Evolutionary conservation across 768 basidiomycete species (phyloP).

Genomic region (Xerocomus brunneocitrinus): DNA sequence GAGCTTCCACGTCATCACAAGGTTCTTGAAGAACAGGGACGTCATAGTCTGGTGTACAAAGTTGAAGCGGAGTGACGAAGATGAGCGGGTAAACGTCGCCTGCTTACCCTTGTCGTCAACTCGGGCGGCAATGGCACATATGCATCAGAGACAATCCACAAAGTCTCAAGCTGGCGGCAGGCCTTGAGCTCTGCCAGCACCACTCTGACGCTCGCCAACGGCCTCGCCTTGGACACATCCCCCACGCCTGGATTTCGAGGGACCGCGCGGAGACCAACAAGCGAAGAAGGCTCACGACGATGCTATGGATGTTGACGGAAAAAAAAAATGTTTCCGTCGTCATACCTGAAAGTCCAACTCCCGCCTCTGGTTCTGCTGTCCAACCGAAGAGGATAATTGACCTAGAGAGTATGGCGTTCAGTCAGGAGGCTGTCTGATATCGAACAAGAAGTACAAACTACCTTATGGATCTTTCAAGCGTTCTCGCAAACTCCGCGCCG

Average conservation of each 20-base stretch:
- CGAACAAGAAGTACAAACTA: constrained; percentile 96
- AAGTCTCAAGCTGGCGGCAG: too few relatives aligned
- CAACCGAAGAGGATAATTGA: constrained; percentile 86
- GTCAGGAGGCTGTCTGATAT: constrained; percentile 94
- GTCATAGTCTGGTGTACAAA: constrained; percentile 98
- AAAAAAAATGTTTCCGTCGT: constrained; percentile 37
- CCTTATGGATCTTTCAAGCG: constrained; percentile 98
- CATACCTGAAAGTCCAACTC: constrained; percentile 79
- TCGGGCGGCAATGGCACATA: too few relatives aligned
- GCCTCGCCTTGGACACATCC: too few relatives aligned
- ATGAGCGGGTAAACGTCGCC: constrained; percentile 43
- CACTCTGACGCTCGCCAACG: too few relatives aligned
- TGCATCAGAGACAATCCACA: too few relatives aligned
- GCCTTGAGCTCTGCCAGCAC: too few relatives aligned
- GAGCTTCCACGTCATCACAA: constrained; percentile 84
- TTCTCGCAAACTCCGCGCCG: constrained; percentile 92
- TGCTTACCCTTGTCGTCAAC: too few relatives aligned
- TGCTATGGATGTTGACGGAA: constrained; percentile 73
- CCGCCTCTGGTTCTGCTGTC: constrained; percentile 80
- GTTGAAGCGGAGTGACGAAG: constrained; percentile 69
- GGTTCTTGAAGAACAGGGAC: constrained; percentile 92
- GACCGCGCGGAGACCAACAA: constrained; percentile 77
- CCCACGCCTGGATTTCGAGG: constrained; percentile 94
- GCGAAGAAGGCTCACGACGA: constrained; percentile 46
- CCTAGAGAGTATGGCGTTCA: constrained; percentile 92